Percentiles rank a stretch among this genome's conserved stretches.
These are phyloP conservation scores for Trichoderma sp. DNA, from an alignment of 2,329 filamentous ascomycete species.

Conservation along the genomic window DNA sequence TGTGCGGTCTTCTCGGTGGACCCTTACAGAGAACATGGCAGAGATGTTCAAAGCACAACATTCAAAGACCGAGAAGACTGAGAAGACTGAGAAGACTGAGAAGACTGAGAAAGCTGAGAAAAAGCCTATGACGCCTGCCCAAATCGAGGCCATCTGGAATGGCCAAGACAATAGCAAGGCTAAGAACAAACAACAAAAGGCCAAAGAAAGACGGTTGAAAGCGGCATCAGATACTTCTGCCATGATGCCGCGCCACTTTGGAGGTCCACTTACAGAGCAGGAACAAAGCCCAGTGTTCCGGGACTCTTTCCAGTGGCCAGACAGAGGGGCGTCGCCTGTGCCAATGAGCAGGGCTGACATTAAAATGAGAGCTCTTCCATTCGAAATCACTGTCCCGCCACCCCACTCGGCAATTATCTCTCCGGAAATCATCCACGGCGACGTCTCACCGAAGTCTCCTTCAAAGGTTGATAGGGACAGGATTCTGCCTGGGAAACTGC, in stretches of 20 bases:
- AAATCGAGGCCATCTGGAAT: slow-evolving; percentile 39
- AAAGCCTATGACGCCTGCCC: slow-evolving; percentile 51
- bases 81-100: too few relatives aligned
- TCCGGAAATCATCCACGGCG: slow-evolving; percentile 11
- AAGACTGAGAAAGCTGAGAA: slow-evolving; percentile 61
- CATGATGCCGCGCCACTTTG: background rate
- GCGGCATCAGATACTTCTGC: slow-evolving; percentile 10
- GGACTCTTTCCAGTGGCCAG: slow-evolving; percentile 13
- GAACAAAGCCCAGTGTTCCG: background rate
- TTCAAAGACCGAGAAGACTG: too few relatives aligned
- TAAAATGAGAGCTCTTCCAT: slow-evolving; percentile 10
- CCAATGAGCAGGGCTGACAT: slow-evolving; percentile 11
- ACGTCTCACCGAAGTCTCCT: slow-evolving; percentile 13
- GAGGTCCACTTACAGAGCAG: background rate
- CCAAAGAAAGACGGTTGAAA: slow-evolving; percentile 13
- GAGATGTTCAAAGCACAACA: slow-evolving; percentile 55
- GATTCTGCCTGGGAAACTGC: background rate
- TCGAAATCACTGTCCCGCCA: slow-evolving; percentile 18
- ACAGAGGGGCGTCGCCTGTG: background rate
- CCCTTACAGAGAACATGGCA: slow-evolving; percentile 55
- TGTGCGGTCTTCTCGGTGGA: slow-evolving; percentile 44
- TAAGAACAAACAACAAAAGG: background rate
- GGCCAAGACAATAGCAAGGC: slow-evolving; percentile 14
- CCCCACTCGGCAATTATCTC: slow-evolving; percentile 3
- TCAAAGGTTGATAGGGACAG: slow-evolving; percentile 11